phyloP scores from a whole-genome alignment of 306 rosid genomes.

The Medicago ruthenica region DNA sequence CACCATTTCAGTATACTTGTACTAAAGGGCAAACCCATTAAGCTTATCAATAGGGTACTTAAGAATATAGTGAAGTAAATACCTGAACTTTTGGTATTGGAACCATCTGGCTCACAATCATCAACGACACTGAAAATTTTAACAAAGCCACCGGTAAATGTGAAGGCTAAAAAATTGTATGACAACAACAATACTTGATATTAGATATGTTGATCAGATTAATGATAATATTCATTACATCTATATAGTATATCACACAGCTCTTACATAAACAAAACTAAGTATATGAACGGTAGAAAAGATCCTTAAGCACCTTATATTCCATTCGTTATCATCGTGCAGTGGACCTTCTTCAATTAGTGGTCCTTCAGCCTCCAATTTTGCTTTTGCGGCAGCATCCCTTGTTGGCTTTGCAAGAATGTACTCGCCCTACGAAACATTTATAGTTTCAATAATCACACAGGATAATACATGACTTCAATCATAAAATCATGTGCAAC shows the following conservation, averaged over 20 bases:
- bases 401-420: constrained; percentile 75
- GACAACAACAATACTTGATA: constrained; percentile 15
- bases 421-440: constrained; percentile 70
- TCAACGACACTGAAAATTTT: constrained; percentile 70
- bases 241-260: constrained; percentile 9
- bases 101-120: constrained; percentile 55
- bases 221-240: constrained; percentile 26
- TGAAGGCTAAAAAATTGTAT: constrained; percentile 19
- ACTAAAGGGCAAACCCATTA: not conserved
- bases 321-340: constrained; percentile 94
- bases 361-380: constrained; percentile 72
- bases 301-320: constrained; percentile 72
- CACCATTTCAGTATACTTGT: constrained; percentile 11
- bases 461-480: constrained; percentile 3
- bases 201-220: constrained; percentile 3
- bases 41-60: constrained; percentile 19
- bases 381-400: constrained; percentile 91
- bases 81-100: constrained; percentile 63
- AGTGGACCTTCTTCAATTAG: constrained; percentile 66
- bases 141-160: constrained; percentile 37
- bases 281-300: constrained; percentile 12
- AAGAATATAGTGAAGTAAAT: constrained; percentile 35
- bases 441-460: constrained; percentile 27
- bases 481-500: constrained; percentile 29
- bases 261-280: not conserved